Base-by-base conservation (phyloP, 2,329 filamentous ascomycete genomes). In the Ascochyta koolunga region DNA sequence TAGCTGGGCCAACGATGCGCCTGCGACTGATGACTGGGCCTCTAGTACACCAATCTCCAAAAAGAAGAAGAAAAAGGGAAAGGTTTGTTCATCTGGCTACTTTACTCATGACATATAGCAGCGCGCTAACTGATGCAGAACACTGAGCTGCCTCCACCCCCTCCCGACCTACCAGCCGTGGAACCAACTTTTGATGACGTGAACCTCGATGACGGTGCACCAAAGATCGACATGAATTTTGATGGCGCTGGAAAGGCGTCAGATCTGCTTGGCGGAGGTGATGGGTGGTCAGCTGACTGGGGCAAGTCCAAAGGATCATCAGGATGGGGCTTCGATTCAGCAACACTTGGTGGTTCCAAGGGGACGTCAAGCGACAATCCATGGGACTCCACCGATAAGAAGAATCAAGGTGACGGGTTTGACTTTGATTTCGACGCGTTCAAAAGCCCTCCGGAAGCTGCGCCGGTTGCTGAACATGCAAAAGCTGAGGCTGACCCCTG, bases 151-250 rank as follows among this genome's bases (percentile, higher is more conserved):
- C 65, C 66, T 53, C 68, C 67, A 46, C 70, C 66, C 50, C 64
- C 69, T 58, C 67, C 66, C 48, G 63, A 62, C 50, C 67, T 69
- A 51, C 66, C 71, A 37, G 58, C 58, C 41, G 68, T 64, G 57
- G 72, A 75, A 49, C 76, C 76, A 65, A 77, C 74, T 46, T 79
- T 80, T 58, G 76, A 80, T 61, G 77, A 79, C 47, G 75, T 80
- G 62, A 71, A 74, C 64, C 68, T 80, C 61, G 71, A 80, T 71
- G 75, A 81, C 50, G 65, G 58, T 33, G 76, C 74, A 45, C 79
- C 79, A 19, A 79, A 80, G 67, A 74, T 81, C 60, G 77, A 80
- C 54, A 70, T 81, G 56, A 76, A 75, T 56, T 78, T 80, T 58
- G 76, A 75, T 39, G 68, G 69, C 41, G 59, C 66, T 19, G 61